Percentiles rank a stretch among this genome's conserved stretches.
phyloP scores from a whole-genome alignment of 2,329 filamentous ascomycete genomes.

The Penicillium sp. region DNA sequence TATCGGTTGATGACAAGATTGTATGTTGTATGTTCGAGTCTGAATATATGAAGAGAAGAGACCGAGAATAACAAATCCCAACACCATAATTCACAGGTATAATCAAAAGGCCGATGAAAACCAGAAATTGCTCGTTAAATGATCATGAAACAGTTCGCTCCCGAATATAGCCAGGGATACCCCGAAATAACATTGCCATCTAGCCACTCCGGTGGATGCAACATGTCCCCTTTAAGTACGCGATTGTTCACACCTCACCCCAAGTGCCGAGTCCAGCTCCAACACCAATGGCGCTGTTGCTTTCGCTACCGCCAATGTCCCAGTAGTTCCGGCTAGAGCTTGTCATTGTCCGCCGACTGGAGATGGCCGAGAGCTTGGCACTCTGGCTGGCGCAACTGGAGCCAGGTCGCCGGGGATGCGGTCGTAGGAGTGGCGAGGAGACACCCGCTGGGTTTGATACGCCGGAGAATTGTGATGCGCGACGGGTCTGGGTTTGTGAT shows the following conservation, averaged over 20 bases:
- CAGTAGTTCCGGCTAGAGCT: constrained; percentile 82
- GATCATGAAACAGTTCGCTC: background rate
- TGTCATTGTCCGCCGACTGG: constrained; percentile 54
- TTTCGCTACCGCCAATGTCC: constrained; percentile 82
- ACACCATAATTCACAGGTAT: background rate
- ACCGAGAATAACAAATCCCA: background rate
- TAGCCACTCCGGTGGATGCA: background rate
- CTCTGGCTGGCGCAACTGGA: constrained; percentile 86
- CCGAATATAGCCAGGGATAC: background rate
- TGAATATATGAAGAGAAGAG: constrained; percentile 2
- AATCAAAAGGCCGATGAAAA: background rate
- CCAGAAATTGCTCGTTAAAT: background rate
- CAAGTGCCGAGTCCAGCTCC: constrained; percentile 72
- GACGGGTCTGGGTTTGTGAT: constrained; percentile 55
- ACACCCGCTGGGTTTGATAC: constrained; percentile 25
- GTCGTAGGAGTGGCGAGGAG: constrained; percentile 36
- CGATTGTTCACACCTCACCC: constrained; percentile 62
- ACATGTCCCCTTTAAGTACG: background rate
- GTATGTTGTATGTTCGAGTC: constrained; percentile 1
- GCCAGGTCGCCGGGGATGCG: constrained; percentile 48
- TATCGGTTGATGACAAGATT: background rate
- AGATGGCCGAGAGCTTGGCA: constrained; percentile 70
- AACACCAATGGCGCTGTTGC: constrained; percentile 67
- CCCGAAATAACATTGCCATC: background rate
- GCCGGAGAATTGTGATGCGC: constrained; percentile 40